phyloP scores from a whole-genome alignment of 495 filamentous ascomycete genomes.

The Emericellopsis terricola region DNA sequence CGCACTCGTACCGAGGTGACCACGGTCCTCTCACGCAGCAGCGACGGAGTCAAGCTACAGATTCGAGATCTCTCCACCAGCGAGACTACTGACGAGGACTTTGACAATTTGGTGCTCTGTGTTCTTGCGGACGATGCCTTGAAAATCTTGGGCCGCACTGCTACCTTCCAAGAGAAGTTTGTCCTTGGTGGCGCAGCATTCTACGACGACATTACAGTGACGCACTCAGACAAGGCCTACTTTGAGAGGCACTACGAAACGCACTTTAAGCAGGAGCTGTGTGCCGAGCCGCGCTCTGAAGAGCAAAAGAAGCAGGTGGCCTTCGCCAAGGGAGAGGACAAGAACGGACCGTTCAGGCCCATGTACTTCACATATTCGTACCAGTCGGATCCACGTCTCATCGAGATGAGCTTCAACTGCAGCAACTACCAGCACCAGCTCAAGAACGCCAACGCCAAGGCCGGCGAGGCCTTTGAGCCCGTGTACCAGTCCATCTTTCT shows the following conservation, averaged over 20 bases:
- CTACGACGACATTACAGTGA: slow-evolving; percentile 71
- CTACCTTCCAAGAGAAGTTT: slow-evolving; percentile 43
- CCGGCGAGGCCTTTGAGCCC: slow-evolving; percentile 35
- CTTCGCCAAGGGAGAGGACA: slow-evolving; percentile 24
- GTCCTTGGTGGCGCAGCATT: slow-evolving; percentile 63
- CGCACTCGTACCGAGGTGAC: slow-evolving; percentile 44
- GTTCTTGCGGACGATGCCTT: slow-evolving; percentile 60
- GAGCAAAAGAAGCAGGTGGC: slow-evolving; percentile 30
- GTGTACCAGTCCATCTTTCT: slow-evolving; percentile 77
- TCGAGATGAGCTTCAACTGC: slow-evolving; percentile 81
- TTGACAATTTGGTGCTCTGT: slow-evolving; percentile 60
- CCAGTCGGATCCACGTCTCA: slow-evolving; percentile 39
- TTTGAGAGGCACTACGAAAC: slow-evolving; percentile 64
- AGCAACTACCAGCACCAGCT: slow-evolving; percentile 78
- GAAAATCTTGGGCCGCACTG: slow-evolving; percentile 40
- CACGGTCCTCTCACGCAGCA: slow-evolving; percentile 34
- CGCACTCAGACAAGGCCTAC: slow-evolving; percentile 59
- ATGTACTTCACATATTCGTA: slow-evolving; percentile 76
- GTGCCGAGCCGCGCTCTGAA: slow-evolving; percentile 26
- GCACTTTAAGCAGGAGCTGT: slow-evolving; percentile 34
- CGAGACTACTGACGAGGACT: slow-evolving; percentile 21
- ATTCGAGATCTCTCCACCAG: slow-evolving; percentile 8
- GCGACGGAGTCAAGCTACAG: slow-evolving; percentile 35
- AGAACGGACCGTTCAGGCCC: slow-evolving; percentile 37
- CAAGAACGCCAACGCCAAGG: slow-evolving; percentile 22